These are phyloP conservation scores for Eucalyptus tenuipes DNA, from an alignment of 345 rosid species.

Conservation along the genomic window DNA sequence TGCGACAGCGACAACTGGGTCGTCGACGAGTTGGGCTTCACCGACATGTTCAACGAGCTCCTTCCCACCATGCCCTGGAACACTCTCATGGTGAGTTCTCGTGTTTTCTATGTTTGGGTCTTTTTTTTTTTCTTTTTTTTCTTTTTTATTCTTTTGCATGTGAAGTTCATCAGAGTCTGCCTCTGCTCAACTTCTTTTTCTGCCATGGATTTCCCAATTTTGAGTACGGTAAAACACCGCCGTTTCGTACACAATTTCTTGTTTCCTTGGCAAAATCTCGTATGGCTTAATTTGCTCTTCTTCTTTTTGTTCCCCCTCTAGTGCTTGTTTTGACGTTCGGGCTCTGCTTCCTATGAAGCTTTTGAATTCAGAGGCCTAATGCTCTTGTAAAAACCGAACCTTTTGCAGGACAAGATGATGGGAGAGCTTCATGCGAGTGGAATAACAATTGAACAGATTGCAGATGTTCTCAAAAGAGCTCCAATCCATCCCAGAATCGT, in stretches of 20 bases:
- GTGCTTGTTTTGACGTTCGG: not conserved
- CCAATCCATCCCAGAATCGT: constrained; percentile 61
- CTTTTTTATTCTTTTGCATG: not conserved
- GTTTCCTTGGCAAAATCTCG: not conserved
- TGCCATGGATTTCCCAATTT: not conserved
- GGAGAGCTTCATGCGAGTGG: constrained; percentile 54
- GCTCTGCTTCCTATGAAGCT: not conserved
- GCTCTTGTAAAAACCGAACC: not conserved
- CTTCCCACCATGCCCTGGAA: constrained; percentile 95
- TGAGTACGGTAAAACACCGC: not conserved
- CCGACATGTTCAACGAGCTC: constrained; percentile 66
- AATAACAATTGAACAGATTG: constrained; percentile 48
- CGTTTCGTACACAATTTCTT: not conserved
- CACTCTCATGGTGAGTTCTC: constrained; percentile 49
- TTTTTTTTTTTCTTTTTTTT: not conserved
- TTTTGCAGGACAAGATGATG: constrained; percentile 70
- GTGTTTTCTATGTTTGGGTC: not conserved
- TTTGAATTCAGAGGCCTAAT: not conserved
- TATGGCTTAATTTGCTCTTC: not conserved
- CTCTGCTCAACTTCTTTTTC: not conserved
- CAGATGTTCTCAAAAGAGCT: constrained; percentile 25
- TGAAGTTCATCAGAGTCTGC: not conserved
- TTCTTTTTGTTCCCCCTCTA: not conserved
- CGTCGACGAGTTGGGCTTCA: constrained; percentile 59
- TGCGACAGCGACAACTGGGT: constrained; percentile 90